Evolutionary conservation across 2,329 filamentous ascomycete genomes (phyloP).

Genomic region (Trichophyton simii): DNA sequence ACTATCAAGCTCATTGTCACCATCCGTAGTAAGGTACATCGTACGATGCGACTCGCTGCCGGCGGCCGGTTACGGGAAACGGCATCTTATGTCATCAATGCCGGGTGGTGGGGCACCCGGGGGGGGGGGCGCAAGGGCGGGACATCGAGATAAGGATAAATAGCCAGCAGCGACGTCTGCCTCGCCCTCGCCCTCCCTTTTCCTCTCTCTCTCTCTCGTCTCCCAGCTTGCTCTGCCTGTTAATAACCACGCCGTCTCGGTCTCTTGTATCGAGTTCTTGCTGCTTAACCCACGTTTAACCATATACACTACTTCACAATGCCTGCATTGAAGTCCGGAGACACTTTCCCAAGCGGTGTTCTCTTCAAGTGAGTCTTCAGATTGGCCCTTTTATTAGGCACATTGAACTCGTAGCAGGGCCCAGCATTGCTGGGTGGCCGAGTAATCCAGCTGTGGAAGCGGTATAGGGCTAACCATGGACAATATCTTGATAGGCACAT

Average conservation of each 20-base stretch:
- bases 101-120: not conserved
- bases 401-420: not conserved
- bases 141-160: not conserved
- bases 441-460: conserved; percentile 7
- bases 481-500: conserved; percentile 48
- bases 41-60: not conserved
- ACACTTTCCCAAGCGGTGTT: conserved; percentile 69
- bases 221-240: no score
- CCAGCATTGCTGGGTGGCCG: not conserved
- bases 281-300: not conserved
- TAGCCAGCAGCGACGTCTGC: not conserved
- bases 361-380: conserved; percentile 54
- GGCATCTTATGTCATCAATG: not conserved
- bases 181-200: not conserved
- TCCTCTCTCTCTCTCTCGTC: not conserved
- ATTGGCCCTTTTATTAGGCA: not conserved
- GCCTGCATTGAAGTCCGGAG: conserved; percentile 64
- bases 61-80: not conserved
- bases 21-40: not conserved
- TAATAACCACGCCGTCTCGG: not conserved
- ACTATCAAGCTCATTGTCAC: no score
- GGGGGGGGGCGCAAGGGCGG: not conserved
- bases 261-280: not conserved
- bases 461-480: not conserved
- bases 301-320: conserved; percentile 26